These are phyloP conservation scores for Dendrobium nobile DNA, from an alignment of 106 monocot genomes.

Conservation along the genomic window DNA sequence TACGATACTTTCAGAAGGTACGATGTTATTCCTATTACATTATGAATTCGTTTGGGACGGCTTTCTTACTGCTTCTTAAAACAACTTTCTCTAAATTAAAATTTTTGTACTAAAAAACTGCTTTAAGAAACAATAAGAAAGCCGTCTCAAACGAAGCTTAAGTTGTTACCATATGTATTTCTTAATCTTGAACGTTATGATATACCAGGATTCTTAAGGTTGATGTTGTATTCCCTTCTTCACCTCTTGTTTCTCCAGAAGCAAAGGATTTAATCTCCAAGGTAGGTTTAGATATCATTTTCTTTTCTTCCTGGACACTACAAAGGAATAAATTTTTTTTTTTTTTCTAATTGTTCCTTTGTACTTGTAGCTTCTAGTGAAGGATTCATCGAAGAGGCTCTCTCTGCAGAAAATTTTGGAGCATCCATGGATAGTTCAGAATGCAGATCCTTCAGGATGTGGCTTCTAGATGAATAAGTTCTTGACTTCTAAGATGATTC, in stretches of 20 bases:
- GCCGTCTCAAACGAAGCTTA: no score
- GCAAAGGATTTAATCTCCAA: background rate
- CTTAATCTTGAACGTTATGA: background rate
- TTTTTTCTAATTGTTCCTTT: background rate
- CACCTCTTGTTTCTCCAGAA: background rate
- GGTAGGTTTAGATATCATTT: background rate
- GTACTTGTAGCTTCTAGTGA: slow-evolving; percentile 60
- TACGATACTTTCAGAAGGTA: slow-evolving; percentile 29
- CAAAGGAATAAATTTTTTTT: background rate
- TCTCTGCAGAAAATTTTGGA: slow-evolving; percentile 68
- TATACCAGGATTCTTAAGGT: slow-evolving; percentile 69
- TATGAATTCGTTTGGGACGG: no score
- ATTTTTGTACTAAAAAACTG: no score
- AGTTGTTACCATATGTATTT: background rate
- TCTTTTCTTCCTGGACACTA: no score
- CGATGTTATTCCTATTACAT: no score
- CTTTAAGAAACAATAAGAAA: no score
- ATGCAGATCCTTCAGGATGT: slow-evolving; percentile 71
- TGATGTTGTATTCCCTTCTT: slow-evolving; percentile 71
- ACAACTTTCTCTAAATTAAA: no score
- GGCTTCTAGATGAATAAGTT: slow-evolving; percentile 9
- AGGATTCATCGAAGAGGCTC: slow-evolving; percentile 84
- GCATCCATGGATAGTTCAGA: slow-evolving; percentile 81
- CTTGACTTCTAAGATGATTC: background rate
- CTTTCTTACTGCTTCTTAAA: no score